Conservation (phyloP, 2,329 filamentous ascomycete species). For the Knoxdaviesia capensis region DNA sequence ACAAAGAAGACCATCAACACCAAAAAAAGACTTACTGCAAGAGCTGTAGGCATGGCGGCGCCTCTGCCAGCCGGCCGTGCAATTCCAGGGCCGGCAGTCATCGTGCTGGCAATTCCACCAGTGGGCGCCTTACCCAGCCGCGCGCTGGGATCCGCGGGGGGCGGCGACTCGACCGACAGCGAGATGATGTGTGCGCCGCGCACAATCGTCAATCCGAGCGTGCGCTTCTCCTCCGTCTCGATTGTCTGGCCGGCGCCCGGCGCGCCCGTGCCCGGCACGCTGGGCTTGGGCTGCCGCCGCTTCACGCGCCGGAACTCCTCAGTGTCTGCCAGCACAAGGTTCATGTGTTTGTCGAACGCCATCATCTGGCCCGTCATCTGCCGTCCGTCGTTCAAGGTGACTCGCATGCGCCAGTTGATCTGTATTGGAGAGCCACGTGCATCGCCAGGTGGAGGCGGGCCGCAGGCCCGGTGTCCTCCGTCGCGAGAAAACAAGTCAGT, state of each 20-base stretch:
- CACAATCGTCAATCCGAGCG: constrained; percentile 85
- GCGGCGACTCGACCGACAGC: constrained; percentile 85
- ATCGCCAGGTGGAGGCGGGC: too few relatives aligned
- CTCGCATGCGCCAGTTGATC: constrained; percentile 99
- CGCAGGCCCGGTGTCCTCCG: too few relatives aligned
- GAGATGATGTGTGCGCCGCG: constrained; percentile 90
- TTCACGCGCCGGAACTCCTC: constrained; percentile 92
- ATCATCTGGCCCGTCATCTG: constrained; percentile 98
- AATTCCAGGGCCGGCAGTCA: constrained; percentile 73
- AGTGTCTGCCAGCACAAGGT: constrained; percentile 92
- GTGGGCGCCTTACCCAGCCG: constrained; percentile 62
- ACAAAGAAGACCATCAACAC: neutral
- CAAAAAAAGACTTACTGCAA: constrained; percentile 38
- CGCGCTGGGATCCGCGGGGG: constrained; percentile 79
- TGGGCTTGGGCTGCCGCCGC: constrained; percentile 57
- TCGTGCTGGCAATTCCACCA: constrained; percentile 45
- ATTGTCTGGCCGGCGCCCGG: constrained; percentile 48
- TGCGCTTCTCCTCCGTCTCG: constrained; percentile 91
- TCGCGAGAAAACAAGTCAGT: neutral
- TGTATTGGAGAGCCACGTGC: constrained; percentile 15
- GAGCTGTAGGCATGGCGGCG: constrained; percentile 39
- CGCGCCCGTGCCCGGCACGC: constrained; percentile 20
- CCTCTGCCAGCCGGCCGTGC: constrained; percentile 81
- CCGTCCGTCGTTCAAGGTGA: constrained; percentile 83
- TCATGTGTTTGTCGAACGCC: constrained; percentile 99